Conservation (phyloP, 2,329 filamentous ascomycete genomes). For the Cyphellophora attinorum region DNA sequence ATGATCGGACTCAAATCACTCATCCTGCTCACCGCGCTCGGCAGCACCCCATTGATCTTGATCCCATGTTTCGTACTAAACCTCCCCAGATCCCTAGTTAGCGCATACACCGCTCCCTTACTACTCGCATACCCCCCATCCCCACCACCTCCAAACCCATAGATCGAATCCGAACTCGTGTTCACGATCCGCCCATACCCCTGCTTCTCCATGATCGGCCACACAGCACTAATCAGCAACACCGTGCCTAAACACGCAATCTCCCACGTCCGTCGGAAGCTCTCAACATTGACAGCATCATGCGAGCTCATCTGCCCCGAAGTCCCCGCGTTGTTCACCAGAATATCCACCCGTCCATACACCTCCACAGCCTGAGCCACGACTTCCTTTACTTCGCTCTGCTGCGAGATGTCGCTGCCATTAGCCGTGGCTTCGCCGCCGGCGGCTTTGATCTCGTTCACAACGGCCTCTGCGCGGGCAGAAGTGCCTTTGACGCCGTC, state of each 20-base stretch:
- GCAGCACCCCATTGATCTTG: conserved; percentile 47
- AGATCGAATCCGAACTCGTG: conserved; percentile 53
- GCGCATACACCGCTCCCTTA: conserved; percentile 46
- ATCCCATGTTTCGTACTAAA: conserved; percentile 43
- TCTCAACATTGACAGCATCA: conserved; percentile 53
- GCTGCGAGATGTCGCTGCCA: conserved; percentile 45
- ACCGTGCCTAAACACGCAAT: conserved; percentile 55
- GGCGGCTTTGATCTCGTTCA: conserved; percentile 45
- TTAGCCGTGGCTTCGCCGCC: conserved; percentile 63
- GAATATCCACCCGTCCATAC: conserved; percentile 52
- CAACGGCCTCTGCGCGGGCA: conserved; percentile 54
- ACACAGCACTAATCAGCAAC: conserved; percentile 57
- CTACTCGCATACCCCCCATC: conserved; percentile 44
- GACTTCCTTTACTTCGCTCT: conserved; percentile 39
- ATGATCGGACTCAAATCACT: too few relatives aligned
- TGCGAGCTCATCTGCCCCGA: conserved; percentile 48
- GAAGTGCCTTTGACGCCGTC: conserved; percentile 82
- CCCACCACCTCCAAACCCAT: conserved; percentile 45
- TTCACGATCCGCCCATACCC: conserved; percentile 51
- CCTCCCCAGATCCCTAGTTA: conserved; percentile 47
- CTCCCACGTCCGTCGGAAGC: conserved; percentile 46
- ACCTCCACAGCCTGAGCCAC: conserved; percentile 31
- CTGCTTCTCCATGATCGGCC: conserved; percentile 51
- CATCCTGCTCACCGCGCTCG: conserved; percentile 46
- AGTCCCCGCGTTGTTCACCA: conserved; percentile 57